Percentiles rank a stretch among this genome's conserved stretches.
Conservation (phyloP, 345 rosid genomes). For the Eucalyptus microcorys region DNA sequence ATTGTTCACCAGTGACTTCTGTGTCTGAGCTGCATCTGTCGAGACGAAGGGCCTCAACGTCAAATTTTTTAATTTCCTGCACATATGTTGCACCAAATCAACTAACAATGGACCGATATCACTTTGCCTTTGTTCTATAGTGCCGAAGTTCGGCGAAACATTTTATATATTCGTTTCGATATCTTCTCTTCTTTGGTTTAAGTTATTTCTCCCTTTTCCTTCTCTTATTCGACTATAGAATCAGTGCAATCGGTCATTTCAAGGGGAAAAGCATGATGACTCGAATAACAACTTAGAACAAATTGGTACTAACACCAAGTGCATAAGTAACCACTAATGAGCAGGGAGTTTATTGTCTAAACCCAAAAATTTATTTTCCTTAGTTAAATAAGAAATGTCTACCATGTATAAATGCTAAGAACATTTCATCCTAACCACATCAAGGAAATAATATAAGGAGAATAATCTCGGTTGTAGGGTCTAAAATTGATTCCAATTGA, state of each 20-base stretch:
- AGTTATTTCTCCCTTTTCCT: rapidly evolving
- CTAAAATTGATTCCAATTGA: background rate
- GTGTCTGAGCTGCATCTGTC: rapidly evolving
- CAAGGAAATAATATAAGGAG: background rate
- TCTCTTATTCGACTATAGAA: background rate
- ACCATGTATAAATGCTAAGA: background rate
- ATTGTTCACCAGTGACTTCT: background rate
- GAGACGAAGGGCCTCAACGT: constrained; percentile 2
- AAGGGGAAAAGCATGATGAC: background rate
- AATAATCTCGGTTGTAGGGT: background rate
- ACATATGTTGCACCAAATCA: background rate
- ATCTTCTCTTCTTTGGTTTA: rapidly evolving
- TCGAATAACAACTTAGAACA: background rate
- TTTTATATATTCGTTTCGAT: background rate
- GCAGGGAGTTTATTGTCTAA: background rate
- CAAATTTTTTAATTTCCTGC: background rate
- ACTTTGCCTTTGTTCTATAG: background rate
- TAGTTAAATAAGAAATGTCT: background rate
- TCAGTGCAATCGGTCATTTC: background rate
- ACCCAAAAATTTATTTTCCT: background rate
- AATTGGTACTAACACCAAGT: background rate
- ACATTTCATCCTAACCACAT: background rate
- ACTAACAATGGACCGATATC: background rate
- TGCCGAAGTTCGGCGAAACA: background rate
- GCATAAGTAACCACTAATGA: background rate